phyloP scores from a whole-genome alignment of 2,329 filamentous ascomycete species.

The Hymenoscyphus scutula region DNA sequence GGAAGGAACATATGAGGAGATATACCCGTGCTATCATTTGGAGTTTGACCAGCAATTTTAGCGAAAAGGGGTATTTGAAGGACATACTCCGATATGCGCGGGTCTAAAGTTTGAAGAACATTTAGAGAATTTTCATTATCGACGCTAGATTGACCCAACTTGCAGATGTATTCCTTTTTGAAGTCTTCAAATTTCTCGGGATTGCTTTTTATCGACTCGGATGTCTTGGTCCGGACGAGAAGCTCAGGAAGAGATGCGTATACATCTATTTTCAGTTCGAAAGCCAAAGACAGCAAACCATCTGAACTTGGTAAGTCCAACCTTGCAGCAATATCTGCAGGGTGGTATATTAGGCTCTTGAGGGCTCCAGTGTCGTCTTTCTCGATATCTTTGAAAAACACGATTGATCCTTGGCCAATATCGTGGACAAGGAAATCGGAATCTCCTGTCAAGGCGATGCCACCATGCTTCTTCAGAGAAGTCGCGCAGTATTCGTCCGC shows the following conservation, averaged over 20 bases:
- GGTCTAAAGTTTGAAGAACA: slow-evolving; percentile 40
- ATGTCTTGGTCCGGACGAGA: slow-evolving; percentile 24
- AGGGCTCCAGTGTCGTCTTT: slow-evolving; percentile 14
- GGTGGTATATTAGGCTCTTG: slow-evolving; percentile 38
- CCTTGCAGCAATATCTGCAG: slow-evolving; percentile 43
- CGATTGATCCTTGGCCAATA: slow-evolving; percentile 62
- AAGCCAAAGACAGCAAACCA: slow-evolving; percentile 41
- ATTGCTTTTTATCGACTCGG: slow-evolving; percentile 21
- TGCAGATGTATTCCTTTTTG: slow-evolving; percentile 26
- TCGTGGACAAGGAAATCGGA: slow-evolving; percentile 80
- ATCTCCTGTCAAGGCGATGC: slow-evolving; percentile 73
- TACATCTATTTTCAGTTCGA: slow-evolving; percentile 33
- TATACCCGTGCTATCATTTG: slow-evolving; percentile 27
- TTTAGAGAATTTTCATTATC: neutral
- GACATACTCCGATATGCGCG: slow-evolving; percentile 50
- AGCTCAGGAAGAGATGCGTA: slow-evolving; percentile 30
- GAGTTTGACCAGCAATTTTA: slow-evolving; percentile 27
- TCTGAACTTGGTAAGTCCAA: slow-evolving; percentile 41
- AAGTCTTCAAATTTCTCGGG: slow-evolving; percentile 27
- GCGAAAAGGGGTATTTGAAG: slow-evolving; percentile 40
- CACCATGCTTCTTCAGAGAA: slow-evolving; percentile 53
- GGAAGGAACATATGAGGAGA: slow-evolving; percentile 58
- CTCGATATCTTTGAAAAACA: slow-evolving; percentile 65
- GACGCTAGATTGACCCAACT: neutral
- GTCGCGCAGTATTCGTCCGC: slow-evolving; percentile 79